Conservation (phyloP, 371 early-diverging fungal genomes). For the Apophysomyces elegans region DNA sequence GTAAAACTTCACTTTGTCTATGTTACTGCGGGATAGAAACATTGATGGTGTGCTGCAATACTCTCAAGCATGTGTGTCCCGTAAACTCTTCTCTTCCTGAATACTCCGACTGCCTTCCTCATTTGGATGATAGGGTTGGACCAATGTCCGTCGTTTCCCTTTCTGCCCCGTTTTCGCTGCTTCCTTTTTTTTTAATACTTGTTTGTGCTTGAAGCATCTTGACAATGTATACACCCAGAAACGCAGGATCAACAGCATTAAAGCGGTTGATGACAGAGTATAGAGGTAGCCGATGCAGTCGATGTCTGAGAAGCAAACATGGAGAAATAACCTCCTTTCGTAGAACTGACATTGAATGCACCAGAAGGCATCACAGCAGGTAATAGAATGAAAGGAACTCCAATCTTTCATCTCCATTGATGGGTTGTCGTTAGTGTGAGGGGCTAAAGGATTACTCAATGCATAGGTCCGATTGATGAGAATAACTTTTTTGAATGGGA, state of each 20-base stretch:
- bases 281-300: conserved; percentile 59
- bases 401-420: background rate
- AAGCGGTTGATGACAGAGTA: conserved; percentile 98
- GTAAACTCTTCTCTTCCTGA: no score
- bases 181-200: background rate
- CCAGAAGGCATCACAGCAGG: conserved; percentile 97
- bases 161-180: background rate
- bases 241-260: conserved; percentile 77
- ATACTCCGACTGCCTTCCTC: no score
- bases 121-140: no score
- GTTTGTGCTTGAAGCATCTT: background rate
- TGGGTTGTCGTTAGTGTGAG: background rate
- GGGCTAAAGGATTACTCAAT: background rate
- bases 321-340: background rate
- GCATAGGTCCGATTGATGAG: conserved; percentile 83
- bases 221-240: conserved; percentile 45
- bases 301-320: background rate
- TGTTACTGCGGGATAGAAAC: no score
- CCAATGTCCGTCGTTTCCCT: no score
- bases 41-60: no score
- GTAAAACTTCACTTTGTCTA: no score
- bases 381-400: conserved; percentile 29
- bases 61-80: no score
- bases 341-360: conserved; percentile 92
- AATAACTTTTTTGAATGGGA: conserved; percentile 97